A percentile compares a stretch with the other conserved stretches of the same genome.
phyloP scores from a whole-genome alignment of 345 rosid species.

The Aquilaria malaccensis region DNA sequence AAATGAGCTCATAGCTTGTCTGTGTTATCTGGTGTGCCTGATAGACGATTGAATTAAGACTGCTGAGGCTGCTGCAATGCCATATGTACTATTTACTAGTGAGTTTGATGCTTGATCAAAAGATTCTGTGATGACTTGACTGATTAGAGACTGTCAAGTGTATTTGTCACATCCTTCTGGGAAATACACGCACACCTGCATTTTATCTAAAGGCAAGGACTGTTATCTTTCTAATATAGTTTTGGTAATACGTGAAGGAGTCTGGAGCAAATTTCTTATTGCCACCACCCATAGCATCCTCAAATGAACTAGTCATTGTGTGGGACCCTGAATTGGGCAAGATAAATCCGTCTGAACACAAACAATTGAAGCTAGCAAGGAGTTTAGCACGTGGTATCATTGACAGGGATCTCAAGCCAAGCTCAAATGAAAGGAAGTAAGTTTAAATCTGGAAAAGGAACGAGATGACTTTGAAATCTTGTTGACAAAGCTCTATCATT shows the following conservation, averaged over 20 bases:
- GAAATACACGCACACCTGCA: too few species aligned
- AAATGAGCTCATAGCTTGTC: too few species aligned
- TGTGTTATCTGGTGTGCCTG: too few species aligned
- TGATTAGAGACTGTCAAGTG: too few species aligned
- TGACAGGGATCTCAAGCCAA: constrained; percentile 97
- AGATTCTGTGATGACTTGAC: too few species aligned
- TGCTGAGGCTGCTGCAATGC: too few species aligned
- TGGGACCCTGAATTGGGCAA: constrained; percentile 97
- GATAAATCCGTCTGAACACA: constrained; percentile 95
- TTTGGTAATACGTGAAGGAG: constrained; percentile 36
- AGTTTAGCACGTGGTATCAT: constrained; percentile 95
- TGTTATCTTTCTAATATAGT: too few species aligned
- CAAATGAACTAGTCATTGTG: constrained; percentile 89
- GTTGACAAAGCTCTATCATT: neutral
- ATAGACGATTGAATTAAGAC: too few species aligned
- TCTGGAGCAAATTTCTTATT: constrained; percentile 83
- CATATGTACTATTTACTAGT: too few species aligned
- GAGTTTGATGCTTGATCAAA: too few species aligned
- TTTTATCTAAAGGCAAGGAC: too few species aligned
- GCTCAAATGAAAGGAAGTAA: constrained; percentile 78
- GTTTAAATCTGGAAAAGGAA: constrained; percentile 4
- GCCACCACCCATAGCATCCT: constrained; percentile 76
- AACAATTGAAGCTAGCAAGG: constrained; percentile 95
- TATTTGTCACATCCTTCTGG: too few species aligned
- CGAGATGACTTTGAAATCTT: neutral